Percentiles rank a stretch among this genome's conserved stretches.
Conservation (phyloP, 176 grass and related monocot genomes). For the Ensete glaucum region DNA sequence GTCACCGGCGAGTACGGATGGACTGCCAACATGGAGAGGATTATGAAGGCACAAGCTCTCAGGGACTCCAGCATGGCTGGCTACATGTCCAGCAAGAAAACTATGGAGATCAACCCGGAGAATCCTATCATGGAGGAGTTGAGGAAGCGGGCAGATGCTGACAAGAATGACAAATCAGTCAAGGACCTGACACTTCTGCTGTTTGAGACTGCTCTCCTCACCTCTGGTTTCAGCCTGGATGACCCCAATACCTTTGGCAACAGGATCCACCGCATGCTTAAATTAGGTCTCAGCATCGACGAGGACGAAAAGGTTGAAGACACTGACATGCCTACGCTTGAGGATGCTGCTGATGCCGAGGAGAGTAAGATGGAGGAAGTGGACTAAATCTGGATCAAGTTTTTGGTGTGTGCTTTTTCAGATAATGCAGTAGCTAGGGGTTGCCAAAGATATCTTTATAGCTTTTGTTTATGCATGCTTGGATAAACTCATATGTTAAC, state of each 20-base stretch:
- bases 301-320: conserved; percentile 57
- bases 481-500: no score
- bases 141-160: conserved; percentile 64
- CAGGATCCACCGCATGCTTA: conserved; percentile 97
- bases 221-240: conserved; percentile 89
- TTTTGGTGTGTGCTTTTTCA: no score
- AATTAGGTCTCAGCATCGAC: conserved; percentile 82
- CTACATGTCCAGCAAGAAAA: conserved; percentile 96
- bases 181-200: conserved; percentile 88
- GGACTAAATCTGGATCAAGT: conserved; percentile 37
- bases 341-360: conserved; percentile 62
- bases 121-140: conserved; percentile 93
- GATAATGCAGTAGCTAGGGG: no score
- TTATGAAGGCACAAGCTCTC: conserved; percentile 95
- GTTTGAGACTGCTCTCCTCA: conserved; percentile 83
- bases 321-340: conserved; percentile 77
- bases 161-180: conserved; percentile 95
- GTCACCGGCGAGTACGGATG: conserved; percentile 93
- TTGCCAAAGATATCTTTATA: no score
- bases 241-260: conserved; percentile 96
- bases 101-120: conserved; percentile 96
- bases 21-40: conserved; percentile 98
- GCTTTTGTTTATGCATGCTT: no score
- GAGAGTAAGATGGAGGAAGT: conserved; percentile 99
- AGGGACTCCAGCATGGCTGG: conserved; percentile 86